Percentiles rank a stretch among this genome's conserved stretches.
phyloP scores from a whole-genome alignment of 345 rosid genomes.

The Populus simonii region DNA sequence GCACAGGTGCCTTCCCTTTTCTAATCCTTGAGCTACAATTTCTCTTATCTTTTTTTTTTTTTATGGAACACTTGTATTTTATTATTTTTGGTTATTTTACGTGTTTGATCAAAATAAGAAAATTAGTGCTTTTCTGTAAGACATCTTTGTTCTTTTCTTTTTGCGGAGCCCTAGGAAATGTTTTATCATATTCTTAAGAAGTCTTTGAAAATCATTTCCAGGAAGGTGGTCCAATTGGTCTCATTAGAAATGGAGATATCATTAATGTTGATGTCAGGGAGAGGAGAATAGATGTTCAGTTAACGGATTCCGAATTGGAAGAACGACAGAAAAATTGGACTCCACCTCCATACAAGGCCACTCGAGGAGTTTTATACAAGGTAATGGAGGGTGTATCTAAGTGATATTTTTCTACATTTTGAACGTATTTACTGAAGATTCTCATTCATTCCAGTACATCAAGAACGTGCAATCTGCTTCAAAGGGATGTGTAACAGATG shows the following conservation, averaged over 20 bases:
- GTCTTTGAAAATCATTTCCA: slow-evolving; percentile 21
- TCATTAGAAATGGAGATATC: slow-evolving; percentile 69
- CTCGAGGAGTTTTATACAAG: slow-evolving; percentile 73
- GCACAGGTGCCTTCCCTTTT: slow-evolving; percentile 63
- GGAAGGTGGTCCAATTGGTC: slow-evolving; percentile 99
- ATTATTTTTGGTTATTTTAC: background rate
- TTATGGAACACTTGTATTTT: background rate
- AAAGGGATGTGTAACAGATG: slow-evolving; percentile 87
- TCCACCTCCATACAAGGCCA: slow-evolving; percentile 69
- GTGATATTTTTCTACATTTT: background rate
- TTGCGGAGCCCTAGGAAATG: background rate
- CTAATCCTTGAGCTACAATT: background rate
- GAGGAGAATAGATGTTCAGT: slow-evolving; percentile 65
- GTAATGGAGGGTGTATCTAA: slow-evolving; percentile 26
- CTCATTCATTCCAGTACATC: slow-evolving; percentile 63
- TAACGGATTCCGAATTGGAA: slow-evolving; percentile 58
- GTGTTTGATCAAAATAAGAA: background rate
- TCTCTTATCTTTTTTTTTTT: background rate
- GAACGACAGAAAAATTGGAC: slow-evolving; percentile 72
- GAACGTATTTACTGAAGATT: background rate
- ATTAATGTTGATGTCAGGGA: slow-evolving; percentile 69
- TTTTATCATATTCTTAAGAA: background rate
- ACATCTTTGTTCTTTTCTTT: too few species aligned
- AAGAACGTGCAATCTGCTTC: slow-evolving; percentile 89
- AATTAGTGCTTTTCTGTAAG: too few species aligned